Conservation (phyloP, 306 rosid genomes). For the Pueraria montana region DNA sequence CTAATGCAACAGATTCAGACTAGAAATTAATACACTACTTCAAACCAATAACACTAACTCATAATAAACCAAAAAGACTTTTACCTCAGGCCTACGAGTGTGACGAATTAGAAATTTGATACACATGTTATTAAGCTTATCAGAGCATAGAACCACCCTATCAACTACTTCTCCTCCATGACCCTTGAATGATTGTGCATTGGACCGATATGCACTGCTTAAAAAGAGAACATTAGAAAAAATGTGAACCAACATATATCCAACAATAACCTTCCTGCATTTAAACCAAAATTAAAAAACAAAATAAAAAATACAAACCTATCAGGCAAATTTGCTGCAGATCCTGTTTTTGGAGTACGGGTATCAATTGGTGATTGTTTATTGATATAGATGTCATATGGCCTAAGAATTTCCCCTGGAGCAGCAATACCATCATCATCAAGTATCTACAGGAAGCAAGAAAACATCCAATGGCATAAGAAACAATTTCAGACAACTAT, state of each 20-base stretch:
- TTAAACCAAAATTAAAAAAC: not conserved
- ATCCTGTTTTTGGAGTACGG: constrained; percentile 37
- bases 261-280: constrained; percentile 12
- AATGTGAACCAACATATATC: constrained; percentile 26
- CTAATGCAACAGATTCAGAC: constrained; percentile 52
- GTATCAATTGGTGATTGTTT: constrained; percentile 76
- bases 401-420: constrained; percentile 85
- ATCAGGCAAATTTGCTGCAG: constrained; percentile 64
- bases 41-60: constrained; percentile 15
- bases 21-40: constrained; percentile 38
- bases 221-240: constrained; percentile 37
- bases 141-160: constrained; percentile 84
- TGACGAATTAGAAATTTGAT: constrained; percentile 81
- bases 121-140: constrained; percentile 73
- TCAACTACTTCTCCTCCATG: constrained; percentile 91
- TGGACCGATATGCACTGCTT: constrained; percentile 67
- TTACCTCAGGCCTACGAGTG: constrained; percentile 98
- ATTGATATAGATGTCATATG: constrained; percentile 73
- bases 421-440: constrained; percentile 97
- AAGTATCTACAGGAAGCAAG: constrained; percentile 63
- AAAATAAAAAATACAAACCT: constrained; percentile 54
- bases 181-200: constrained; percentile 65
- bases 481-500: not conserved
- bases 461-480: constrained; percentile 19
- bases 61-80: constrained; percentile 36